Base-by-base conservation (phyloP, 2,329 filamentous ascomycete genomes). In the Pyricularia grisea region DNA sequence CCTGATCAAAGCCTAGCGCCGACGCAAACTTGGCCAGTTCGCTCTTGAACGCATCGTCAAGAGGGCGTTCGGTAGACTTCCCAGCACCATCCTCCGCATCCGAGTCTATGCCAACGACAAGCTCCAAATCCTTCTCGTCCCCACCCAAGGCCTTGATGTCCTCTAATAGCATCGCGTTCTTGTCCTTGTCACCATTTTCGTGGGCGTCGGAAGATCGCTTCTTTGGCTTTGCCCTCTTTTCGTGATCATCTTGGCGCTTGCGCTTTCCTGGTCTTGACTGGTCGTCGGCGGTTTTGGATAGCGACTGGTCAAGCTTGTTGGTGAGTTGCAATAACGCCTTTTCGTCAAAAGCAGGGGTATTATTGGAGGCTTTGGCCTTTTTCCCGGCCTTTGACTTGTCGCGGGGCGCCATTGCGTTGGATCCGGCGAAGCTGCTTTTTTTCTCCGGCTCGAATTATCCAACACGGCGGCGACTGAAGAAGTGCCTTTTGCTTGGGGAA, bases 121-220 rank as follows among this genome's bases (percentile, higher is more conserved):
- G 82, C 50, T 87, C 84, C 63, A 89, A 76, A 71, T 91, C 89
- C 61, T 87, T 82, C 76, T 90, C 86, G 68, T 89, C 87, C 17
- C 89, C 89, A 3, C 88, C 89, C 1, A 91, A 79, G 17, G 86
- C 87, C 72, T 83, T 81, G 71, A 91, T 91, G 74, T 91, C 89
- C 69, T 87, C 83, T 9, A 91, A 78, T 4, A 91, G 79, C 9
- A 71, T 60, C 25, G 69, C 58, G 58, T 72, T 71, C 66, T 73
- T 72, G 70, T 70, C 69, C 71, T 68, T 64, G 68, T 68, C 71
- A 71, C 74, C 72, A 66, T 71, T 72, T 70, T 71, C 71, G 55
- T 70, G 69, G 42, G 60, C 30, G 31, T 69, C 65, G 27, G 74
- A 73, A 27, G 74, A 71, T 67, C 75, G 74, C 14, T 77, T 77